A percentile compares a stretch with the other conserved stretches of the same genome.
Evolutionary conservation across 495 filamentous ascomycete genomes (phyloP).

Genomic region (Cercophora samala): DNA sequence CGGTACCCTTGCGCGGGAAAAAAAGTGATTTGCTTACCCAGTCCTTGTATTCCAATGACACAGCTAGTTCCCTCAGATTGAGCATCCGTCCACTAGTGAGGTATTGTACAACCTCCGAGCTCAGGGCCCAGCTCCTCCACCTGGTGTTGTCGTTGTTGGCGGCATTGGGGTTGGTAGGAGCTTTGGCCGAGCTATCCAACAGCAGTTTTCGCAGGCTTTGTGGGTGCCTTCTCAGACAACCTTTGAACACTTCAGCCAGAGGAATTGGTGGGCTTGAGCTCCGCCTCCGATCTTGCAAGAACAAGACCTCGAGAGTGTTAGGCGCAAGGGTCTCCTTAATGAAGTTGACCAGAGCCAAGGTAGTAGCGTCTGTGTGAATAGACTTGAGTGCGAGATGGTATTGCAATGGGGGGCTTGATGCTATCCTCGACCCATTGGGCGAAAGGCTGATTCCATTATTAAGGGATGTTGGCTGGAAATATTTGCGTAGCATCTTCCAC

Average conservation of each 20-base stretch:
- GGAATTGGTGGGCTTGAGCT: slow-evolving; percentile 55
- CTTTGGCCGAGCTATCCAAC: slow-evolving; percentile 65
- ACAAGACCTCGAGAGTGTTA: slow-evolving; percentile 79
- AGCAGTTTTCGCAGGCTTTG: slow-evolving; percentile 72
- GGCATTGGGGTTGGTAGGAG: slow-evolving; percentile 11
- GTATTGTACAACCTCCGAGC: slow-evolving; percentile 68
- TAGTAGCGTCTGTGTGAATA: slow-evolving; percentile 81
- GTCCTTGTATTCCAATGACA: slow-evolving; percentile 75
- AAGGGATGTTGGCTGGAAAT: slow-evolving; percentile 59
- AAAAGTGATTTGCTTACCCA: slow-evolving; percentile 61
- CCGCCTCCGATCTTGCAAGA: slow-evolving; percentile 69
- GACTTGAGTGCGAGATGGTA: slow-evolving; percentile 74
- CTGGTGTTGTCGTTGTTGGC: slow-evolving; percentile 35
- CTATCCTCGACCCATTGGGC: slow-evolving; percentile 22
- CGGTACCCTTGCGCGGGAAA: slow-evolving; percentile 10
- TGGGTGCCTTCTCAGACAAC: slow-evolving; percentile 68
- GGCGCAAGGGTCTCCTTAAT: slow-evolving; percentile 82
- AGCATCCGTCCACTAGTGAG: slow-evolving; percentile 81
- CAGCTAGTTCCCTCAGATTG: slow-evolving; percentile 69
- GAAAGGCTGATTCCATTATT: slow-evolving; percentile 25
- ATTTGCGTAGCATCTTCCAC: slow-evolving; percentile 73
- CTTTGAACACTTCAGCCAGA: slow-evolving; percentile 71
- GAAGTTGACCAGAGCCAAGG: slow-evolving; percentile 71
- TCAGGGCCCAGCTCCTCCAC: slow-evolving; percentile 76
- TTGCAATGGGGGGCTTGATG: slow-evolving; percentile 38